Evolutionary conservation across 1,139 yeast species (phyloP).

Genomic region (Blastobotrys capitulatus): DNA sequence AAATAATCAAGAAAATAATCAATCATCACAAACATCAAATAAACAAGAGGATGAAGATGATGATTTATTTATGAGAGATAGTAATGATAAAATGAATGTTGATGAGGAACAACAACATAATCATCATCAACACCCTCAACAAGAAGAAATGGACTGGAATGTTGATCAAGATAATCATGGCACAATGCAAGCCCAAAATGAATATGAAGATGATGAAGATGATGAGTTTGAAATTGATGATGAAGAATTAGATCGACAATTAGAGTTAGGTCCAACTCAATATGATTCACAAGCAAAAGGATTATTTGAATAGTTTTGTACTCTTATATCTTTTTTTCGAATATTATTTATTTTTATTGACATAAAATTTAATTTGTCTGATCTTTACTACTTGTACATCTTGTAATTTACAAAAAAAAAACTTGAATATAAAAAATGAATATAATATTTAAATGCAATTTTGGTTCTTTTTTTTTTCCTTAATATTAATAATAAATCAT

Average conservation of each 20-base stretch:
- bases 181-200: not conserved
- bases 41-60: not conserved
- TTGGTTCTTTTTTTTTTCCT: too few relatives aligned
- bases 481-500: too few relatives aligned
- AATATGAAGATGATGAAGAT: not conserved
- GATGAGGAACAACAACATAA: not conserved
- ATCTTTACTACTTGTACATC: too few relatives aligned
- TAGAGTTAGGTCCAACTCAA: constrained; percentile 26
- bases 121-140: too few relatives aligned
- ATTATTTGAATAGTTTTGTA: too few relatives aligned
- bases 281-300: constrained; percentile 25
- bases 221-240: constrained; percentile 13
- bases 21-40: not conserved
- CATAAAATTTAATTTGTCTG: too few relatives aligned
- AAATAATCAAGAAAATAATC: not conserved
- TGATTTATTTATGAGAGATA: not conserved
- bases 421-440: too few relatives aligned
- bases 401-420: too few relatives aligned
- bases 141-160: not conserved
- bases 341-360: too few relatives aligned
- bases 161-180: not conserved
- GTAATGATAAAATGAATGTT: not conserved
- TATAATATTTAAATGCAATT: too few relatives aligned
- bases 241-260: constrained; percentile 12
- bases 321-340: too few relatives aligned